Base-by-base conservation (phyloP, 495 filamentous ascomycete species). In the Durotheca rogersii region DNA sequence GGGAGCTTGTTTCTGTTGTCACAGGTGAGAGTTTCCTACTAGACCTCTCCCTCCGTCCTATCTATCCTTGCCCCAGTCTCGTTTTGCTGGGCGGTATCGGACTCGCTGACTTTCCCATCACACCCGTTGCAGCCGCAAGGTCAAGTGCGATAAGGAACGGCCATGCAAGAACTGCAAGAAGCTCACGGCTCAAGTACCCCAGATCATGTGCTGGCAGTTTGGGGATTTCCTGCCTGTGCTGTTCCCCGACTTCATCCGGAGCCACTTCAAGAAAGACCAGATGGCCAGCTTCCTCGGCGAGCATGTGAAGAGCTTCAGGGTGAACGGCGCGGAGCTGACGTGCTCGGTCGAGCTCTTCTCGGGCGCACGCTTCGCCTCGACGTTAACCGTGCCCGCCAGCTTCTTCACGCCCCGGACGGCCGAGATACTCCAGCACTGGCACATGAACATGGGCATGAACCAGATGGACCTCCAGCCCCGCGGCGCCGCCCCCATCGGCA, bases 1-100 rank as follows among this genome's bases (percentile, higher is more conserved):
- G 16, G 73, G 73, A 17, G 73, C 73, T 35, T 77, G 73, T 50
- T 77, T 77, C 56, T 72, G 72, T 65, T 77, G 72, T 51, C 73
- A 75, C 48, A 72, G 57, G 61, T 61, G 20, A 34, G 53, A 34
- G 53, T 56, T 19, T 42, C 27, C 16, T 21, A 12, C n/a, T 40
- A 46, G 46, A 23, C 41, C 40, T 25, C 29, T 43, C 11, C 40
- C 43, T 6, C 20, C 44, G 32, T 41, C 31, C 20, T 49, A 36
- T n/a, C n/a, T n/a, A n/a, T n/a, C n/a, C n/a, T n/a, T n/a, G n/a
- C n/a, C n/a, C n/a, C n/a, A n/a, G n/a, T n/a, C n/a, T n/a, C n/a
- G n/a, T n/a, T n/a, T n/a, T n/a, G n/a, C n/a, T n/a, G n/a, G n/a
- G n/a, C n/a, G n/a, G n/a, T n/a, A n/a, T n/a, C n/a, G n/a, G n/a